phyloP scores from a whole-genome alignment of 768 basidiomycete genomes.

The Rickenella mellea region DNA sequence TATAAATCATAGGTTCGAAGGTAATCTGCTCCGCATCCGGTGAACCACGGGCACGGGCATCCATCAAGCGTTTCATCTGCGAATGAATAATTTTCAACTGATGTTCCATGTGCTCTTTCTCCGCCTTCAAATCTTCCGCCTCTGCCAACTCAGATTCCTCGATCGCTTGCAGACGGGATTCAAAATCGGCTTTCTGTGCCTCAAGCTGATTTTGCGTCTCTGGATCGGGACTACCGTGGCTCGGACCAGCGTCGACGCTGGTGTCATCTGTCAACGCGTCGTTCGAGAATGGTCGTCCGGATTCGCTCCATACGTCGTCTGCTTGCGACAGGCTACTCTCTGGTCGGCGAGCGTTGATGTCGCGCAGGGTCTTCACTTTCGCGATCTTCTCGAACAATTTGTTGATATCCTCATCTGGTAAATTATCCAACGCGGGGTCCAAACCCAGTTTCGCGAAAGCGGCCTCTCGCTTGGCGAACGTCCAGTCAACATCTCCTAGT shows the following conservation, averaged over 20 bases:
- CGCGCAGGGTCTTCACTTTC: conserved; percentile 81
- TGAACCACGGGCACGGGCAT: conserved; percentile 72
- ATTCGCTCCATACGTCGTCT: conserved; percentile 86
- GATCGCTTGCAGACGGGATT: conserved; percentile 53
- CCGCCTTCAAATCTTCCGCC: conserved; percentile 78
- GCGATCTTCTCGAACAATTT: conserved; percentile 92
- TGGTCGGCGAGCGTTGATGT: conserved; percentile 71
- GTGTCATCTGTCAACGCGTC: conserved; percentile 84
- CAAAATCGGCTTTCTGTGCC: conserved; percentile 32
- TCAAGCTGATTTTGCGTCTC: conserved; percentile 66
- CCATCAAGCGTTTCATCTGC: conserved; percentile 75
- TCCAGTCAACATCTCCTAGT: conserved; percentile 84
- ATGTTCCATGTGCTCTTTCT: conserved; percentile 90
- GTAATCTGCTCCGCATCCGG: conserved; percentile 47
- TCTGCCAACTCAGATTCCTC: conserved; percentile 52
- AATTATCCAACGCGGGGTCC: conserved; percentile 83
- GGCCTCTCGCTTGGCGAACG: conserved; percentile 92
- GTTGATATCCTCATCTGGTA: conserved; percentile 92
- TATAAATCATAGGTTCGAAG: conserved; percentile 78
- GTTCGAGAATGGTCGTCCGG: conserved; percentile 69
- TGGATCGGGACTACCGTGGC: conserved; percentile 53
- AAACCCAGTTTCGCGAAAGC: conserved; percentile 79
- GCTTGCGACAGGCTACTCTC: conserved; percentile 83
- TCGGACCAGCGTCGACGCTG: conserved; percentile 60
- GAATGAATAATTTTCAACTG: conserved; percentile 72